phyloP scores from a whole-genome alignment of 148 eudicot genomes.

The Simmondsia chinensis region DNA sequence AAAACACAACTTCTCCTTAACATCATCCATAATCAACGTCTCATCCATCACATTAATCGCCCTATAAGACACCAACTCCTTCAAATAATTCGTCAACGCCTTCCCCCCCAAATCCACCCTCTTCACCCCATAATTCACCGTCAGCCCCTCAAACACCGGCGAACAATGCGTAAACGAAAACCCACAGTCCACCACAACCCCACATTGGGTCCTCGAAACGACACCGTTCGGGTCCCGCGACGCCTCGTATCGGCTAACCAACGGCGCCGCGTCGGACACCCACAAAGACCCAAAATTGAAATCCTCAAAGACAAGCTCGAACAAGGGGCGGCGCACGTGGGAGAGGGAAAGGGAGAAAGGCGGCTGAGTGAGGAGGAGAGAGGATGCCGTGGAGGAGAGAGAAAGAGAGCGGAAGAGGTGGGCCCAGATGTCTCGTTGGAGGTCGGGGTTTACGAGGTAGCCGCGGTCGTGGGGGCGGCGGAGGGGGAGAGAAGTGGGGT shows the following conservation, averaged over 20 bases:
- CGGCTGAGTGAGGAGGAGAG: slow-evolving; percentile 68
- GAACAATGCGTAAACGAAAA: slow-evolving; percentile 73
- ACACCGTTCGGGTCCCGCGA: slow-evolving; percentile 54
- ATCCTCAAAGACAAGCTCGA: slow-evolving; percentile 77
- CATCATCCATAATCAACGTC: slow-evolving; percentile 76
- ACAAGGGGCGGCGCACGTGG: slow-evolving; percentile 39
- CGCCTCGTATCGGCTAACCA: slow-evolving; percentile 73
- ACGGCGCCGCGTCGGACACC: slow-evolving; percentile 50
- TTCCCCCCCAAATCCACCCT: slow-evolving; percentile 92
- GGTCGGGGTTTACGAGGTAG: slow-evolving; percentile 72
- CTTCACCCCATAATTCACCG: slow-evolving; percentile 68
- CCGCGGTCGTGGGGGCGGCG: slow-evolving; percentile 94
- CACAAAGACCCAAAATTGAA: slow-evolving; percentile 50
- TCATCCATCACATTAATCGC: slow-evolving; percentile 96
- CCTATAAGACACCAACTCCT: slow-evolving; percentile 79
- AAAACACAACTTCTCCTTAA: slow-evolving; percentile 82
- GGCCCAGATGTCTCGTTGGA: slow-evolving; percentile 72
- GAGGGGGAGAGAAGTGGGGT: slow-evolving; percentile 76
- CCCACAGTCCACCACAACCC: slow-evolving; percentile 84
- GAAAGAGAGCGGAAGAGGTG: slow-evolving; percentile 53
- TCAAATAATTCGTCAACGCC: slow-evolving; percentile 76
- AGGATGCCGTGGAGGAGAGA: slow-evolving; percentile 22
- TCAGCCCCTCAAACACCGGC: slow-evolving; percentile 73
- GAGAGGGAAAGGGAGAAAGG: slow-evolving; percentile 46
- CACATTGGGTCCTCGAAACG: slow-evolving; percentile 51